Evolutionary conservation across 2,329 filamentous ascomycete genomes (phyloP).

Genomic region (Coleophoma crateriformis): DNA sequence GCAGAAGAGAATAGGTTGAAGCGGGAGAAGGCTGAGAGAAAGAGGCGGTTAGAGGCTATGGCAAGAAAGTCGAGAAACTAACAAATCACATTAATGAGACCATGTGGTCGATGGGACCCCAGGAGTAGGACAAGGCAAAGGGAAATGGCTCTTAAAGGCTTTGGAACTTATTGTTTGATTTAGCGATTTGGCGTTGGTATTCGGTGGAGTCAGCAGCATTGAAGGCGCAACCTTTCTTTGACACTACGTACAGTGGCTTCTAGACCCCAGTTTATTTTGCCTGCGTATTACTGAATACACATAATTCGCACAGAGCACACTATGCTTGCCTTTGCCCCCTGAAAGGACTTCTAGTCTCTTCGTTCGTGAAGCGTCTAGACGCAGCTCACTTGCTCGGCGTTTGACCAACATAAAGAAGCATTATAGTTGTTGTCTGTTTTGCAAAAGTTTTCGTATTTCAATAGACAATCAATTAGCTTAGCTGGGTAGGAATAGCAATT

Average conservation of each 20-base stretch:
- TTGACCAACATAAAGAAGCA: no score
- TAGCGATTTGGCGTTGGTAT: conserved; percentile 2
- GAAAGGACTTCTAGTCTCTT: no score
- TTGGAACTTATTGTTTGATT: background rate
- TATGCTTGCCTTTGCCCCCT: no score
- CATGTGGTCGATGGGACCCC: background rate
- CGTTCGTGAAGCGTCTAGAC: no score
- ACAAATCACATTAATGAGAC: background rate
- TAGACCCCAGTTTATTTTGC: background rate
- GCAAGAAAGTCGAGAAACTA: conserved; percentile 17
- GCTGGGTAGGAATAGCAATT: no score
- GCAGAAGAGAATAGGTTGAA: conserved; percentile 56
- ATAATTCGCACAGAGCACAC: background rate
- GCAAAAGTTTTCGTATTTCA: no score
- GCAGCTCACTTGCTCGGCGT: no score
- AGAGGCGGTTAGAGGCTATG: conserved; percentile 23
- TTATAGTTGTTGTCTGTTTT: no score
- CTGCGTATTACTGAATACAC: background rate
- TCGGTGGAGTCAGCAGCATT: background rate
- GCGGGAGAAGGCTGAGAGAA: conserved; percentile 52
- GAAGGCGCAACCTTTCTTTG: background rate
- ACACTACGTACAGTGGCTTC: no score
- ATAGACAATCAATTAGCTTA: no score
- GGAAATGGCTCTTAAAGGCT: background rate
- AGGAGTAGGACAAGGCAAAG: background rate